These are phyloP conservation scores for Arachis hypogaea DNA, from an alignment of 306 rosid genomes.

Conservation along the genomic window DNA sequence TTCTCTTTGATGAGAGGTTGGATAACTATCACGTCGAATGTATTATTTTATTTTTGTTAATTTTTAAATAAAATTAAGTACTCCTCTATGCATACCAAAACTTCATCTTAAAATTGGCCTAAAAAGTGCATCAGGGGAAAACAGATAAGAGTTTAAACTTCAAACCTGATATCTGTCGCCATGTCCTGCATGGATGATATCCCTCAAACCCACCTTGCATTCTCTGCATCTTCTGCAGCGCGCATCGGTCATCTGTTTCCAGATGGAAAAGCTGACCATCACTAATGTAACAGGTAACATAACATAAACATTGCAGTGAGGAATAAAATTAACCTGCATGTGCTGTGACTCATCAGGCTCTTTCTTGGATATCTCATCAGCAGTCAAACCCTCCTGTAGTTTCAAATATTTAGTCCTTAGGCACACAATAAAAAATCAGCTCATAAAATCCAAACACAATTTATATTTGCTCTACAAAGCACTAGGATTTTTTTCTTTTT, in stretches of 20 bases:
- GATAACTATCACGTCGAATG: no score
- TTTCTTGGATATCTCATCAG: slow-evolving; percentile 72
- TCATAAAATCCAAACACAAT: slow-evolving; percentile 13
- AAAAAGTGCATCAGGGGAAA: no score
- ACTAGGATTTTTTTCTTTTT: background rate
- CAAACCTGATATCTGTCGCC: slow-evolving; percentile 82
- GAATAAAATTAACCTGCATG: slow-evolving; percentile 70
- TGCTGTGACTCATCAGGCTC: slow-evolving; percentile 75
- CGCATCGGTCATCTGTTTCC: slow-evolving; percentile 79
- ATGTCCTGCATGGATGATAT: slow-evolving; percentile 87
- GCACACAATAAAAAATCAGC: slow-evolving; percentile 20
- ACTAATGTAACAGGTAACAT: slow-evolving; percentile 27
- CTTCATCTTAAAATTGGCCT: no score
- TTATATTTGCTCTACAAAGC: background rate
- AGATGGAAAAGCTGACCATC: slow-evolving; percentile 26
- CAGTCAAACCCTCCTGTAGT: slow-evolving; percentile 83
- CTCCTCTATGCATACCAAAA: no score
- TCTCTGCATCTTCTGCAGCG: slow-evolving; percentile 73
- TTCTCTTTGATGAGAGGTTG: no score
- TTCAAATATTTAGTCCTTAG: slow-evolving; percentile 25
- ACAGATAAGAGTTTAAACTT: no score
- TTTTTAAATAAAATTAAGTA: no score
- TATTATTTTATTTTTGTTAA: no score
- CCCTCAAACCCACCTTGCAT: slow-evolving; percentile 73
- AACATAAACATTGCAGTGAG: slow-evolving; percentile 1